Percentiles rank a stretch among this genome's conserved stretches.
These are phyloP conservation scores for Didymella sp. DNA, from an alignment of 2,329 filamentous ascomycete genomes.

Conservation along the genomic window DNA sequence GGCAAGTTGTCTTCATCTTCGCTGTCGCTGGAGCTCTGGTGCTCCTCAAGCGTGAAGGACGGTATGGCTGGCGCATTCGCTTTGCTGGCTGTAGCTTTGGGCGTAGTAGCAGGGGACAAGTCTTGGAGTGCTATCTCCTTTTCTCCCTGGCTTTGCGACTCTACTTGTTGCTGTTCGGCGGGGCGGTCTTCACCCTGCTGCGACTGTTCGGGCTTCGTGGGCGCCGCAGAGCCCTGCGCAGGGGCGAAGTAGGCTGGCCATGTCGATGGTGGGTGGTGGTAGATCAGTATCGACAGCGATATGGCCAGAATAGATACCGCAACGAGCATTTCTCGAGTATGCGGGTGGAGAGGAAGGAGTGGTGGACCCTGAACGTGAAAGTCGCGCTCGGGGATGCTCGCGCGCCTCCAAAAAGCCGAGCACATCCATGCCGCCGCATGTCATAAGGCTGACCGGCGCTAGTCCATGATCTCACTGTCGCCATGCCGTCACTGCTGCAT, in stretches of 20 bases:
- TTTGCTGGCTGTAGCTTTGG: conserved; percentile 36
- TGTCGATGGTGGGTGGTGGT: conserved; percentile 47
- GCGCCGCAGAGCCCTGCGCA: conserved; percentile 18
- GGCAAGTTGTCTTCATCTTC: conserved; percentile 48
- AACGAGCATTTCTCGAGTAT: conserved; percentile 46
- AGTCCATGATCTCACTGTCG: conserved; percentile 14
- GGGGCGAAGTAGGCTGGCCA: conserved; percentile 37
- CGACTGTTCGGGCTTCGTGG: conserved; percentile 24
- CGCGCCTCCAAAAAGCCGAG: conserved; percentile 7
- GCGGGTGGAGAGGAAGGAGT: conserved; percentile 9
- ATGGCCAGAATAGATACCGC: conserved; percentile 48
- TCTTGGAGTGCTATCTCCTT: conserved; percentile 3
- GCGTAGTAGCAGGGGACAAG: conserved; percentile 42
- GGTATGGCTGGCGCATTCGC: conserved; percentile 34
- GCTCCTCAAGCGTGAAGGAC: conserved; percentile 48
- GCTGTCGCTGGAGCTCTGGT: conserved; percentile 36
- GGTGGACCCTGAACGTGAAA: conserved; percentile 23
- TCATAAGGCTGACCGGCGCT: conserved; percentile 16
- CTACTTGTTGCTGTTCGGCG: conserved; percentile 24
- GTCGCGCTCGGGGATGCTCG: conserved; percentile 11
- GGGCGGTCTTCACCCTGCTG: conserved; percentile 25
- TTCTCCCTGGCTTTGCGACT: conserved; percentile 21
- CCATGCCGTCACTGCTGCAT: conserved; percentile 12
- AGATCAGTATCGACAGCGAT: conserved; percentile 47
- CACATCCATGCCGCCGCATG: conserved; percentile 14